Evolutionary conservation across 2,329 filamentous ascomycete genomes (phyloP), one percentile per base, ranked within the genome.

Genomic region (Hymenoscyphus linearis): DNA sequence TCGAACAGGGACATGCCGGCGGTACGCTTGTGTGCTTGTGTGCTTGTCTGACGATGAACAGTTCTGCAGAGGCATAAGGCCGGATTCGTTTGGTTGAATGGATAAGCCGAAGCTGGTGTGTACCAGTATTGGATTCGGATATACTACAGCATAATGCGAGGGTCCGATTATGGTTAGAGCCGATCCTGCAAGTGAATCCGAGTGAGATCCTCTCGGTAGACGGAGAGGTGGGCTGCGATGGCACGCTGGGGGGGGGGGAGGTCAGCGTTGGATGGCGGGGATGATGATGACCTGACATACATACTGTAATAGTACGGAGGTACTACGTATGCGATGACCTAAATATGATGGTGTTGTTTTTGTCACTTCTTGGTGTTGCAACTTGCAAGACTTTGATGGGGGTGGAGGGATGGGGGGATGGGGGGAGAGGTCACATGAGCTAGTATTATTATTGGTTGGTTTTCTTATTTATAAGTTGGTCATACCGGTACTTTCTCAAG

Each of bases 91-190:
- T 63, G 54, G 61, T 57, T n/a, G 44, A 26, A n/a, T 47, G 40
- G 40, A 22, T 47, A n/a, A 7, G 37, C 16, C 18, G 22, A 25
- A 22, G 44, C 34, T 35, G 57, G 52, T 44, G 52, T 44, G 64
- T 64, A 52, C 53, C 57, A 63, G 55, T 64, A 66, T 62, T 52
- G 55, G 58, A 60, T 57, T 37, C 54, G 54, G 54, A 37, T 36
- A 56, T 34, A 37, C 55, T 37, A 37, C 55, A 57, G 26, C 44
- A 18, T 50, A 50, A 47, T 40, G 37, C 44, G 26, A 37, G 54
- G 26, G n/a, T 25, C 18, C 54, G 57, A 58, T 52, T 52, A 52
- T 54, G 31, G 57, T 40, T 50, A 55, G 55, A 44, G 60, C 37
- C 54, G 60, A 58, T 61, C 55, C 60, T 61, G 55, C 55, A 25